A percentile compares a stretch with the other conserved stretches of the same genome.
Evolutionary conservation across 139 green algal species (phyloP).

Genomic region (Tetradesmus lagerheimii): DNA sequence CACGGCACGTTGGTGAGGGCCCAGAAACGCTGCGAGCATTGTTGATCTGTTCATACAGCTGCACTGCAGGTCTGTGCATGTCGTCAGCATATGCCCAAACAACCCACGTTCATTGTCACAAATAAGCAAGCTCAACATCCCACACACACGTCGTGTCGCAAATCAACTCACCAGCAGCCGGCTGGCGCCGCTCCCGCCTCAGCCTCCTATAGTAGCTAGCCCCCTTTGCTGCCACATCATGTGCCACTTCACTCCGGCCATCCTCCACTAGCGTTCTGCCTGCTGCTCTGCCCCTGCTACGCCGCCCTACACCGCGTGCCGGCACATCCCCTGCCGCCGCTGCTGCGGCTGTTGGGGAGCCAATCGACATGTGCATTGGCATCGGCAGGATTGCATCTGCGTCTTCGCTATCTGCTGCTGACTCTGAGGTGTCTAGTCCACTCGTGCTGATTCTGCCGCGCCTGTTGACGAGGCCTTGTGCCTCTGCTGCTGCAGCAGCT

Average conservation of each 20-base stretch:
- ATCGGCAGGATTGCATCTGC: background rate
- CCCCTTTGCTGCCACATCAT: background rate
- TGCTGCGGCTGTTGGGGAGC: background rate
- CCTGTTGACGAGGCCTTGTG: background rate
- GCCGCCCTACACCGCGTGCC: background rate
- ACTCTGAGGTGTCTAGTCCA: slow-evolving; percentile 2
- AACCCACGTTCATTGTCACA: background rate
- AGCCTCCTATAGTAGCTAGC: slow-evolving; percentile 14
- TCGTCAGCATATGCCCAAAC: background rate
- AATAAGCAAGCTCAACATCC: background rate
- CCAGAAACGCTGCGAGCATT: too few relatives aligned
- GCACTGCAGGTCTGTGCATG: too few relatives aligned
- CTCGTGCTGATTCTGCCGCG: slow-evolving; percentile 8
- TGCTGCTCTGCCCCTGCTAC: background rate
- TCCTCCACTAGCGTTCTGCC: background rate
- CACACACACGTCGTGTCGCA: too few relatives aligned
- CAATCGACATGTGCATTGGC: background rate
- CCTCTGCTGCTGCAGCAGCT: slow-evolving; percentile 21
- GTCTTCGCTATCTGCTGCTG: slow-evolving; percentile 12
- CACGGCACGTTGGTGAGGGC: too few relatives aligned
- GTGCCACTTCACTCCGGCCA: background rate
- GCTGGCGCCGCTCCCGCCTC: background rate
- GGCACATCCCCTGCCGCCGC: background rate
- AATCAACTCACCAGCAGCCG: background rate
- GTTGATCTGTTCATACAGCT: too few relatives aligned